Percentiles rank a stretch among this genome's conserved stretches.
These are phyloP conservation scores for Cryptococcus jaspeensis DNA, from an alignment of 1,284 basidiomycete genomes.

Conservation along the genomic window DNA sequence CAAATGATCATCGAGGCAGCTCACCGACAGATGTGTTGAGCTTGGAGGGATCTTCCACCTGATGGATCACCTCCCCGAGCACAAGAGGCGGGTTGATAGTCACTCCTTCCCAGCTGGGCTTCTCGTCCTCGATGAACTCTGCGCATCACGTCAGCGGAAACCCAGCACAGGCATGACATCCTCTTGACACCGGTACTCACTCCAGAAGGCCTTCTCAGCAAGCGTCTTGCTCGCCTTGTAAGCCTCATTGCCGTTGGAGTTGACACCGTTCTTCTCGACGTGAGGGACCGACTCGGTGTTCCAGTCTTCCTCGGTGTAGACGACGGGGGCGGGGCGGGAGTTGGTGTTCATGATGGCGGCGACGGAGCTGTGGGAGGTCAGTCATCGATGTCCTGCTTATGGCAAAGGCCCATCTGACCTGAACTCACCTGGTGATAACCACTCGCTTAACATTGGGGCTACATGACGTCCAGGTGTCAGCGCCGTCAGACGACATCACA, in stretches of 20 bases:
- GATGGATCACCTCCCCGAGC: slow-evolving; percentile 57
- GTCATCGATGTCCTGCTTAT: background rate
- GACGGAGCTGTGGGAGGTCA: slow-evolving; percentile 54
- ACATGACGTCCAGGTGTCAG: background rate
- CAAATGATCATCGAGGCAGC: slow-evolving; percentile 4
- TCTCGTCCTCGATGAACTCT: slow-evolving; percentile 60
- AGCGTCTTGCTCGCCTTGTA: slow-evolving; percentile 59
- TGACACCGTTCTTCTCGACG: slow-evolving; percentile 60
- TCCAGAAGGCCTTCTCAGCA: slow-evolving; percentile 60
- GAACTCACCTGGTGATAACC: slow-evolving; percentile 57
- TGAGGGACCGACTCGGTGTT: slow-evolving; percentile 60
- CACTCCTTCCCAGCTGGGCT: slow-evolving; percentile 59
- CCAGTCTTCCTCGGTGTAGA: slow-evolving; percentile 59
- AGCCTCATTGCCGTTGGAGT: slow-evolving; percentile 55
- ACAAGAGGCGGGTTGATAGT: slow-evolving; percentile 60
- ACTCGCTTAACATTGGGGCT: slow-evolving; percentile 61
- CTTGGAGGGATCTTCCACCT: slow-evolving; percentile 53
- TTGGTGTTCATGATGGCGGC: slow-evolving; percentile 54
- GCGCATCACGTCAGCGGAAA: slow-evolving; percentile 3
- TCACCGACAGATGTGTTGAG: slow-evolving; percentile 59
- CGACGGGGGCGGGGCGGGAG: slow-evolving; percentile 15
- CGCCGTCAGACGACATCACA: background rate
- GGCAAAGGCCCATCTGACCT: too few species aligned
- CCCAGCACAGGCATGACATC: too few species aligned
- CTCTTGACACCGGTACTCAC: slow-evolving; percentile 22